Evolutionary conservation across 176 grass and related monocot genomes (phyloP).

Genomic region (Otatea glauca): DNA sequence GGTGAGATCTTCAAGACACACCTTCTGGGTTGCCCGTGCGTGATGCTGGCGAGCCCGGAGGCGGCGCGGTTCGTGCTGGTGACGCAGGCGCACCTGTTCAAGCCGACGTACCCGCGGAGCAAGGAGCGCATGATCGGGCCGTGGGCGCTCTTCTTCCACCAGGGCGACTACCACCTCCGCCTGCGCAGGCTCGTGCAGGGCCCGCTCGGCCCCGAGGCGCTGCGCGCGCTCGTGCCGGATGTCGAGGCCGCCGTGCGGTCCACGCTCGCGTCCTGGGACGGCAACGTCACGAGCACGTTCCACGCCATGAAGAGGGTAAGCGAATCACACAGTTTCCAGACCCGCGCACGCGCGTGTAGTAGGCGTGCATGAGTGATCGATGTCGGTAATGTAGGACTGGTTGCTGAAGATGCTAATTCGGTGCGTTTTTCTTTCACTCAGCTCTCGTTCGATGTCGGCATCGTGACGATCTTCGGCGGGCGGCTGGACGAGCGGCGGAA

Average conservation of each 20-base stretch:
- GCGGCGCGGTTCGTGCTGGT: constrained; percentile 89
- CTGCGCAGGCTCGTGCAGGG: constrained; percentile 71
- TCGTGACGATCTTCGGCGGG: constrained; percentile 78
- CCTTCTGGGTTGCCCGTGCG: constrained; percentile 84
- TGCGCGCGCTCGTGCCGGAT: constrained; percentile 67
- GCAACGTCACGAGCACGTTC: constrained; percentile 53
- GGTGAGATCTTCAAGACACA: constrained; percentile 95
- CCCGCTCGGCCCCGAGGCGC: constrained; percentile 63
- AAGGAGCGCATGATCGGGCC: constrained; percentile 97
- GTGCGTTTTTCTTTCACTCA: constrained; percentile 29
- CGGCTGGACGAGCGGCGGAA: constrained; percentile 56
- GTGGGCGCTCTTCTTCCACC: constrained; percentile 93
- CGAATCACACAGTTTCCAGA: not conserved
- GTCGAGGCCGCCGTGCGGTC: constrained; percentile 60
- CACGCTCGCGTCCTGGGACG: constrained; percentile 56
- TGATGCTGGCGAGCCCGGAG: constrained; percentile 99
- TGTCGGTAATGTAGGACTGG: not conserved
- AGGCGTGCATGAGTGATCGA: too few relatives aligned
- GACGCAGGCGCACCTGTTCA: constrained; percentile 77
- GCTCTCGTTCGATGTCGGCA: constrained; percentile 84
- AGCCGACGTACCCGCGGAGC: constrained; percentile 87
- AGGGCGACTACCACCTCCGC: constrained; percentile 87
- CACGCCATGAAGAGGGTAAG: constrained; percentile 79
- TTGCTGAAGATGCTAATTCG: not conserved
- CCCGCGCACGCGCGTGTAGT: not conserved